Conservation (phyloP, 2,329 filamentous ascomycete genomes). For the Diaporthe sp. region DNA sequence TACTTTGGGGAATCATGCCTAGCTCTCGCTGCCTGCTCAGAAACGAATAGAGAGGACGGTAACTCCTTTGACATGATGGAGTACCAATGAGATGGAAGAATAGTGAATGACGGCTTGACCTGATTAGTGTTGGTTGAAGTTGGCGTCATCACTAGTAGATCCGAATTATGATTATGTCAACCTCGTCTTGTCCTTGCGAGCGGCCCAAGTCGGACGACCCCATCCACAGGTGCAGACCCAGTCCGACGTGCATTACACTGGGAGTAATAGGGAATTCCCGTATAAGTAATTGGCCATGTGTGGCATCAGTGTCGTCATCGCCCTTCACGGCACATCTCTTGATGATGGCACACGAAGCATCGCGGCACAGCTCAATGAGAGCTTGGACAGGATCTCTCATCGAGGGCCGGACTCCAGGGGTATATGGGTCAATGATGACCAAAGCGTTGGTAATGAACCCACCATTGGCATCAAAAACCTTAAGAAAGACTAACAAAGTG, state of each 20-base stretch:
- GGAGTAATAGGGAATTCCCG: neutral
- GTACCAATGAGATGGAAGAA: neutral
- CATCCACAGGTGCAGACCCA: too few species aligned
- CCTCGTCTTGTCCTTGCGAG: neutral
- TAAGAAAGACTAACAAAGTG: neutral
- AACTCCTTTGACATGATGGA: neutral
- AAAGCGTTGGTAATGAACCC: constrained; percentile 30
- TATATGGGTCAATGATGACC: constrained; percentile 48
- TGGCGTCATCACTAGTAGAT: neutral
- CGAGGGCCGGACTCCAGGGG: constrained; percentile 51
- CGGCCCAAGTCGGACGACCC: neutral
- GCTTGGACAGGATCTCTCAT: constrained; percentile 48
- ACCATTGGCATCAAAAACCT: constrained; percentile 12
- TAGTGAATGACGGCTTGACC: constrained; percentile 10
- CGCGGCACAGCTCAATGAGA: constrained; percentile 43
- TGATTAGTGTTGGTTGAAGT: constrained; percentile 3
- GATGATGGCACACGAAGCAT: neutral
- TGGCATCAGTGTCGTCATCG: constrained; percentile 21
- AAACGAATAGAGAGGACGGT: neutral
- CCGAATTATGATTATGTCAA: neutral
- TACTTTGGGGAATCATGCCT: neutral
- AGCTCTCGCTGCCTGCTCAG: neutral
- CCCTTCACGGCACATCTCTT: constrained; percentile 14
- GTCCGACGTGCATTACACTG: too few species aligned
- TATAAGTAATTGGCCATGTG: neutral